A percentile compares a stretch with the other conserved stretches of the same genome.
These are phyloP conservation scores for Rhizopus delemar DNA, from an alignment of 371 early-diverging fungal genomes.

Conservation along the genomic window DNA sequence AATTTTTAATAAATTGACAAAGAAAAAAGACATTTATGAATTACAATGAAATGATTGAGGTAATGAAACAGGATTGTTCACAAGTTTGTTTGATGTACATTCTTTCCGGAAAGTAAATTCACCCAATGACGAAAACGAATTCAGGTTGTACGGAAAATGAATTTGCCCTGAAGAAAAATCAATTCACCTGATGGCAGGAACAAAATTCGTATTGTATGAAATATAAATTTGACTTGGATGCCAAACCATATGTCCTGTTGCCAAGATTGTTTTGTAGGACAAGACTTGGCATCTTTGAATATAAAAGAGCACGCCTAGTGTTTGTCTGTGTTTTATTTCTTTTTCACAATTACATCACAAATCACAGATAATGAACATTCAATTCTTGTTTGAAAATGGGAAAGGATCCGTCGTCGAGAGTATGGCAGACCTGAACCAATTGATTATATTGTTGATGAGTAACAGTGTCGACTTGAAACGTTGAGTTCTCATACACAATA, in stretches of 20 bases:
- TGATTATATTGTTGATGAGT: conserved; percentile 15
- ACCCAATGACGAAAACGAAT: conserved; percentile 5
- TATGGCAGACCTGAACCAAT: background rate
- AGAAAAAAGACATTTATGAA: background rate
- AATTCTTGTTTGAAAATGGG: no score
- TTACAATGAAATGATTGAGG: conserved; percentile 6
- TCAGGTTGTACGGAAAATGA: conserved; percentile 7
- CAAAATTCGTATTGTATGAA: no score
- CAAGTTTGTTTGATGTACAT: no score
- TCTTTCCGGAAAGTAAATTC: conserved; percentile 18
- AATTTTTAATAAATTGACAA: background rate
- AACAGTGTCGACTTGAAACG: background rate
- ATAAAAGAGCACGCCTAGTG: background rate
- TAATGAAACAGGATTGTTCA: no score
- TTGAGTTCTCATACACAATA: conserved; percentile 4
- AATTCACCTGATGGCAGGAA: no score
- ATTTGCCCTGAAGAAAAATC: background rate
- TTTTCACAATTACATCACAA: background rate
- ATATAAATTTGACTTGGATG: no score
- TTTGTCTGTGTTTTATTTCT: background rate
- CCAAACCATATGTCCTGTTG: no score
- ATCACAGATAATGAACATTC: background rate
- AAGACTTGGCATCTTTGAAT: background rate
- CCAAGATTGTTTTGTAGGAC: no score
- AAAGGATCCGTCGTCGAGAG: no score